A percentile compares a stretch with the other conserved stretches of the same genome.
Evolutionary conservation across 371 early-diverging fungal genomes (phyloP).

Genomic region (Vairimorpha apis): DNA sequence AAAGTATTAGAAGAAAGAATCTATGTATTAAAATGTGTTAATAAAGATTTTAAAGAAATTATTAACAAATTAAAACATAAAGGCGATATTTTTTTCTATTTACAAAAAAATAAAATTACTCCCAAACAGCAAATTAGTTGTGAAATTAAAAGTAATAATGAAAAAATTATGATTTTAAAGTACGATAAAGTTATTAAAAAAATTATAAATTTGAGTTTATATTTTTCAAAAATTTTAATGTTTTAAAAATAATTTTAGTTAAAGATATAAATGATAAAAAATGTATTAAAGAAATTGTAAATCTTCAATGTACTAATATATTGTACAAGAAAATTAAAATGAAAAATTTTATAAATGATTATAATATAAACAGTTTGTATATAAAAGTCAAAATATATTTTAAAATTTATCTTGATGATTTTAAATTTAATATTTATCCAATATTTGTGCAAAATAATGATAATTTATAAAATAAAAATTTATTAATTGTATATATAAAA

Average conservation of each 20-base stretch:
- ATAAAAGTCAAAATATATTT: background rate
- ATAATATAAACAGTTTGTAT: background rate
- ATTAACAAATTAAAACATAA: background rate
- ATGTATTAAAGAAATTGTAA: background rate
- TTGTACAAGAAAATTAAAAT: background rate
- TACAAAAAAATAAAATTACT: background rate
- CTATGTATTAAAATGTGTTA: background rate
- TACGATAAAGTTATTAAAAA: background rate
- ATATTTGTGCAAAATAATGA: background rate
- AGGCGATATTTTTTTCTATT: background rate
- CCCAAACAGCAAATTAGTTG: background rate
- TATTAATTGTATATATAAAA: no score
- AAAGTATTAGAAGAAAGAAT: background rate
- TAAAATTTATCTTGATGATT: background rate
- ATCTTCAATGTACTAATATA: background rate
- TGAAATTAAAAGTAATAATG: background rate
- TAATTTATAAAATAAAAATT: no score
- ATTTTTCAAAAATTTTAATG: background rate
- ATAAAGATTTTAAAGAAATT: background rate
- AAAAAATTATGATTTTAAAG: background rate
- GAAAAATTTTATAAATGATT: background rate
- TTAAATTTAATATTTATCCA: background rate
- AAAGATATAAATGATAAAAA: background rate
- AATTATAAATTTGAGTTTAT: background rate
- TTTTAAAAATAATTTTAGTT: background rate